Conservation (phyloP, 331 rosid genomes). For the Phaseolus coccineus region DNA sequence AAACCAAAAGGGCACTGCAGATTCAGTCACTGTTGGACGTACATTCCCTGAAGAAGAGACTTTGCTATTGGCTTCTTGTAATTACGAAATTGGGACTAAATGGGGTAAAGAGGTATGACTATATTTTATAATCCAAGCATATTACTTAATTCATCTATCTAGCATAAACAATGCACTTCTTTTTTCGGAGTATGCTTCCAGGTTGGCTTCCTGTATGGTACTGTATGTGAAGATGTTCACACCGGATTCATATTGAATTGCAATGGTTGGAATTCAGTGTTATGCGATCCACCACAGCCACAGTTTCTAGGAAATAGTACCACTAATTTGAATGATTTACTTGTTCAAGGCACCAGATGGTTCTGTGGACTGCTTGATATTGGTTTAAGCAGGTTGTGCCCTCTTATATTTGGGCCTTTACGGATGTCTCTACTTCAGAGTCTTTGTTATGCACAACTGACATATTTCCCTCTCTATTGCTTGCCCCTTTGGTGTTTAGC, state of each 20-base stretch:
- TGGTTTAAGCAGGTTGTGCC: slow-evolving; percentile 57
- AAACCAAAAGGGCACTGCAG: slow-evolving; percentile 31
- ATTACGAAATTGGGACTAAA: slow-evolving; percentile 57
- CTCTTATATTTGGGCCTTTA: slow-evolving; percentile 58
- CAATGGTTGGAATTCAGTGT: slow-evolving; percentile 68
- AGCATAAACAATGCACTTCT: neutral
- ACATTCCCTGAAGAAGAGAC: slow-evolving; percentile 47
- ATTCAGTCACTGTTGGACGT: slow-evolving; percentile 9
- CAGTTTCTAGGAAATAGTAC: slow-evolving; percentile 62
- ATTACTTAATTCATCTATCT: neutral
- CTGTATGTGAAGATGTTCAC: slow-evolving; percentile 63
- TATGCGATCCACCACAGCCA: slow-evolving; percentile 49
- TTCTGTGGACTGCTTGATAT: slow-evolving; percentile 60
- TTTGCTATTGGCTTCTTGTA: slow-evolving; percentile 55
- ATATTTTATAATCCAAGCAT: neutral
- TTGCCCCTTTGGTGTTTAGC: slow-evolving; percentile 63
- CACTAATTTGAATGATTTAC: slow-evolving; percentile 57
- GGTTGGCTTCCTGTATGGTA: slow-evolving; percentile 63
- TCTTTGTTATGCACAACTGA: slow-evolving; percentile 54
- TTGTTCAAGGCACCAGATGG: slow-evolving; percentile 69
- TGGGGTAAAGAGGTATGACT: slow-evolving; percentile 65
- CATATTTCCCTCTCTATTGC: slow-evolving; percentile 54
- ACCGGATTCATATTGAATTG: slow-evolving; percentile 62
- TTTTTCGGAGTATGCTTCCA: slow-evolving; percentile 29
- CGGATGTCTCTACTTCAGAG: slow-evolving; percentile 55